Percentiles rank a stretch among this genome's conserved stretches.
Conservation (phyloP, 331 rosid genomes). For the Pyrus hybrid region DNA sequence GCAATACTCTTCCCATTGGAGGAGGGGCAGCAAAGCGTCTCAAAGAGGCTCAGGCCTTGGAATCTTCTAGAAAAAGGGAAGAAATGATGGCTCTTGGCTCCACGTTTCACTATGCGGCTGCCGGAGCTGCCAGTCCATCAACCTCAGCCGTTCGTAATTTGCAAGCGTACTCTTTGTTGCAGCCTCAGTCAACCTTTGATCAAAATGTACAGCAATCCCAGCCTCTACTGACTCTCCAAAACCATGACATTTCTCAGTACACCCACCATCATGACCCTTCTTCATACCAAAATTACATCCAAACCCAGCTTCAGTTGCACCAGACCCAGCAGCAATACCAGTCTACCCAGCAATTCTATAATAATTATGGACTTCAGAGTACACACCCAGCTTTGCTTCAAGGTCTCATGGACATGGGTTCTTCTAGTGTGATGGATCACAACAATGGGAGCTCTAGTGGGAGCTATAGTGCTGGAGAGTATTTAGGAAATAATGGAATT, state of each 20-base stretch:
- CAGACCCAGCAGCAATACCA: slow-evolving; percentile 29
- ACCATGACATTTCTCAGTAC: slow-evolving; percentile 44
- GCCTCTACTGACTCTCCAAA: slow-evolving; percentile 41
- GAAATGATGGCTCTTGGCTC: slow-evolving; percentile 67
- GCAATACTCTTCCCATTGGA: slow-evolving; percentile 89
- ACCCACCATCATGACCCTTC: slow-evolving; percentile 35
- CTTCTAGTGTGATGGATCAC: slow-evolving; percentile 39
- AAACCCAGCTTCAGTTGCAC: slow-evolving; percentile 79
- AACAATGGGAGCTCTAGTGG: slow-evolving; percentile 33
- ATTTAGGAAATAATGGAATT: slow-evolving; percentile 34
- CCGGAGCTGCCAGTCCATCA: slow-evolving; percentile 24
- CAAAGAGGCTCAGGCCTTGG: slow-evolving; percentile 91
- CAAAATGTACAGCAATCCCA: slow-evolving; percentile 15
- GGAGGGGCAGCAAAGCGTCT: slow-evolving; percentile 91
- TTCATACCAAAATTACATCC: slow-evolving; percentile 54
- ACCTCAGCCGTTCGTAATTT: slow-evolving; percentile 10
- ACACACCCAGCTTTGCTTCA: slow-evolving; percentile 63
- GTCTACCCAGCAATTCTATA: slow-evolving; percentile 37
- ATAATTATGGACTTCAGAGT: slow-evolving; percentile 35
- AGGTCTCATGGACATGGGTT: slow-evolving; percentile 59
- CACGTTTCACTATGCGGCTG: slow-evolving; percentile 36
- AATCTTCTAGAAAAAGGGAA: slow-evolving; percentile 70
- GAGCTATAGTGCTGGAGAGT: slow-evolving; percentile 16
- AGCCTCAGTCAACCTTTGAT: slow-evolving; percentile 12
- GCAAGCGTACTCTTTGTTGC: slow-evolving; percentile 45